Evolutionary conservation across 1,284 basidiomycete genomes (phyloP), one percentile per base, ranked within the genome.

Genomic region (Austroboletus niveus): DNA sequence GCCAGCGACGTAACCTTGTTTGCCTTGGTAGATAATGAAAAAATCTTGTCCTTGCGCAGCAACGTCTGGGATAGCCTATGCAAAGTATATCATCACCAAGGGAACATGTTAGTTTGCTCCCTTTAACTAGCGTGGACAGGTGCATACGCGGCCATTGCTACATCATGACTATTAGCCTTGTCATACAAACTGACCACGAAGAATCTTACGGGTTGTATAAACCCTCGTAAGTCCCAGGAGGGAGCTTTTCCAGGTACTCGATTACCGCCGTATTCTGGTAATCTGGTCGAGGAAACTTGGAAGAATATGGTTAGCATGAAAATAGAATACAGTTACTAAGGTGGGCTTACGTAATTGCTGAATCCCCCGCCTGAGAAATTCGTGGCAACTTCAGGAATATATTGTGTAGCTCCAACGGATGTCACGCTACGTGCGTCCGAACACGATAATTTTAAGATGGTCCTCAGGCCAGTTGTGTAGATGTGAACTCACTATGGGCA

Each of bases 301-400:
- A 4, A 35, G 2, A 0, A 3, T 10, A 27, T 66, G 20, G 47
- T 15, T 12, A 3, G 29, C 29, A 8, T 5, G 5, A 29, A 39
- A 2, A 2, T 4, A 7, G 35, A 2, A 31, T 1, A 17, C 22
- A 24, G 22, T 24, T 24, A 24, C 22, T 24, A 9, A 24, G 36
- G 22, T 22, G 6, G 29, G 46, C 61, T 1, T 4, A 70, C 66
- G 9, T 70, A 69, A 17, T 69, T 54, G 38, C 75, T 78, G 65
- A 85, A 85, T 4, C 87, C 87, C 50, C 85, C 87, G 8, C 87
- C 86, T 38, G 81, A 83, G 63, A 81, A 81, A 59, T 58, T 65
- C 1, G 76, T 74, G 0, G 80, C 82, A 8, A 71, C 72, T 66
- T 87, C 84, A 0, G 81, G 81, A 38, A 85, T 71, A 41, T 74